Evolutionary conservation across 768 basidiomycete genomes (phyloP).

Genomic region (Melanogaster broomeanus): DNA sequence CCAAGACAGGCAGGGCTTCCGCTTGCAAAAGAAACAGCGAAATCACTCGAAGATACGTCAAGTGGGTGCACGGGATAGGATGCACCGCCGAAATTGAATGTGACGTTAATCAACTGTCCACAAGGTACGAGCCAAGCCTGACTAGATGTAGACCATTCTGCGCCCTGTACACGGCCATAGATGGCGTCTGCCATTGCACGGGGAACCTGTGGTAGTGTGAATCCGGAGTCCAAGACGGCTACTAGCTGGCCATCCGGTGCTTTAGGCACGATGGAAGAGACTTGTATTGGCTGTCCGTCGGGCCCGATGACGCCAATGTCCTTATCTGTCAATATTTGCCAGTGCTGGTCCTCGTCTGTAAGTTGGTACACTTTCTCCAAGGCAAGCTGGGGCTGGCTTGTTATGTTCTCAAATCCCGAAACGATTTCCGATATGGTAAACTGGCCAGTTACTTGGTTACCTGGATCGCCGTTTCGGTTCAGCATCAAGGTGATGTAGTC

Average conservation of each 20-base stretch:
- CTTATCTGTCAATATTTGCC: slow-evolving; percentile 73
- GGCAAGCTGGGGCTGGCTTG: slow-evolving; percentile 60
- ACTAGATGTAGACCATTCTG: slow-evolving; percentile 55
- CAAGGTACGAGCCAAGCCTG: slow-evolving; percentile 77
- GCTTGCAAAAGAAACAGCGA: slow-evolving; percentile 39
- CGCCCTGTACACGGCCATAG: slow-evolving; percentile 76
- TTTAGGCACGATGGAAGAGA: slow-evolving; percentile 67
- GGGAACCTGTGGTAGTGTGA: slow-evolving; percentile 70
- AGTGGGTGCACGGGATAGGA: slow-evolving; percentile 76
- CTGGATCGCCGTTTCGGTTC: slow-evolving; percentile 56
- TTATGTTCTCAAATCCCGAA: slow-evolving; percentile 61
- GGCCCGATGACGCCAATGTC: slow-evolving; percentile 72
- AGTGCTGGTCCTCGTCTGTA: slow-evolving; percentile 72
- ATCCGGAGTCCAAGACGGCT: slow-evolving; percentile 76
- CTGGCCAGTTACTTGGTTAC: slow-evolving; percentile 53
- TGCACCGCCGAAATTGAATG: slow-evolving; percentile 69
- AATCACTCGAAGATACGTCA: slow-evolving; percentile 63
- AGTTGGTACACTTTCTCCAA: slow-evolving; percentile 65
- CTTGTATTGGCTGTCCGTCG: slow-evolving; percentile 61
- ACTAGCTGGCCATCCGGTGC: slow-evolving; percentile 66
- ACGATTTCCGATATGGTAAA: slow-evolving; percentile 69
- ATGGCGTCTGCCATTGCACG: slow-evolving; percentile 77
- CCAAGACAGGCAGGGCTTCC: slow-evolving; percentile 64
- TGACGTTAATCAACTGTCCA: slow-evolving; percentile 67
- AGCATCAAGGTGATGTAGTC: slow-evolving; percentile 69